Base-by-base conservation (phyloP, 176 grass and related monocot species). In the Olyra latifolia region DNA sequence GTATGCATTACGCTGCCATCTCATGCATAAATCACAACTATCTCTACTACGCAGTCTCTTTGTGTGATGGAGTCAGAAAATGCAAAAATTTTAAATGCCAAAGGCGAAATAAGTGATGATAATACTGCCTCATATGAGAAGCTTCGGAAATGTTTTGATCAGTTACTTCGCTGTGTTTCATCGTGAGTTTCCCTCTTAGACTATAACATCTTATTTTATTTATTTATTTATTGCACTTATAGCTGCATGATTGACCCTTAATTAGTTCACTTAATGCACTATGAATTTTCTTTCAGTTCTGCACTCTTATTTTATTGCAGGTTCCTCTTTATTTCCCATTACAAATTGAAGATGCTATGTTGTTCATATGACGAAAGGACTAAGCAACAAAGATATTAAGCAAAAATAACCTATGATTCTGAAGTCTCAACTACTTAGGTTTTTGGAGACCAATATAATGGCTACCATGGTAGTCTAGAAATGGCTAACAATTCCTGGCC, bases 71-170 rank as follows among this genome's bases (percentile, higher is more conserved):
- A 97, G 82, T 62, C 89, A 66, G 94, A 97, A 54, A 91, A 94
- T 88, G 86, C 91, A 67, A 97, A 97, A 85, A 74, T 90, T 73
- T 91, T 97, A 45, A 93, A 81, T 88, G 89, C 89, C 71, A 97
- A 93, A 92, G 94, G 94, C 17, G 94, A 97, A 84, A 76, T 97
- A 66, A 97, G 93, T 60, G 87, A 95, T 80, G 93, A 95, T 46
- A 92, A 85, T 72, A 78, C 84, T 23, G 48, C 87, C 39, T 88
- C 85, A n/a, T 90, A 96, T 84, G 93, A 96, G 69, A 92, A 96
- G 29, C 85, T 83, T 67, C 79, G 89, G 29, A 92, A 88, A 30
- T 88, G 84, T 52, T 92, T 87, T 39, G 93, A 95, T 85, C 87
- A 95, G 66, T 90, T 89, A 30, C 55, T 95, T 12, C 89, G 82